Evolutionary conservation across 495 filamentous ascomycete genomes (phyloP).

Genomic region (Choiromyces venosus): DNA sequence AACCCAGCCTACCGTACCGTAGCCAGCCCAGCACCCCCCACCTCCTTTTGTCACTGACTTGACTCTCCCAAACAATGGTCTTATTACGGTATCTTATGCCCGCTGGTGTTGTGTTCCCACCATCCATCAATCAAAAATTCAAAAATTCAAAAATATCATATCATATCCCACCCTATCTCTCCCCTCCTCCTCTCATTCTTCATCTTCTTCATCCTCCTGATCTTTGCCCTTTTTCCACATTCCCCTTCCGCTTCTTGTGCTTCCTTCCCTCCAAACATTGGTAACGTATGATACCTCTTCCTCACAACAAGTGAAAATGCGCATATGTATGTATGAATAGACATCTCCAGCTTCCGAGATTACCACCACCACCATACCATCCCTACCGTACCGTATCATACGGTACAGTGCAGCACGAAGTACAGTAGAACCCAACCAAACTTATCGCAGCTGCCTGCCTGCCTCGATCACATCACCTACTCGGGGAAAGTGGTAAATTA

Average conservation of each 20-base stretch:
- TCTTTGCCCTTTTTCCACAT: too few relatives aligned
- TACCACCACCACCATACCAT: too few relatives aligned
- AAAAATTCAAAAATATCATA: not conserved
- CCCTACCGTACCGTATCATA: too few relatives aligned
- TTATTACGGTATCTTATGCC: not conserved
- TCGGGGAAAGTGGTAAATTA: conserved; percentile 21
- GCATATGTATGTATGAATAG: too few relatives aligned
- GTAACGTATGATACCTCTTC: not conserved
- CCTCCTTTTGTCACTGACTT: not conserved
- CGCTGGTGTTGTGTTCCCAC: not conserved
- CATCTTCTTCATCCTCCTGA: not conserved
- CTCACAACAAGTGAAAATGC: not conserved
- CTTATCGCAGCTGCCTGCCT: too few relatives aligned
- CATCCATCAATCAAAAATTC: not conserved
- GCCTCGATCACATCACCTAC: too few relatives aligned
- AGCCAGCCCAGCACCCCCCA: not conserved
- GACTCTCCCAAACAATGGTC: not conserved
- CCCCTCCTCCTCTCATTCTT: not conserved
- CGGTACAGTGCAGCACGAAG: too few relatives aligned
- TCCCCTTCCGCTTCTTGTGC: too few relatives aligned
- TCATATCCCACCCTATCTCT: not conserved
- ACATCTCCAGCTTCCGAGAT: not conserved
- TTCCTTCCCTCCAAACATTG: too few relatives aligned
- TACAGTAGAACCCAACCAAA: too few relatives aligned
- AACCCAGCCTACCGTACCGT: too few relatives aligned